These are phyloP conservation scores for Inga leiocalycina DNA, from an alignment of 306 rosid species.

Conservation along the genomic window DNA sequence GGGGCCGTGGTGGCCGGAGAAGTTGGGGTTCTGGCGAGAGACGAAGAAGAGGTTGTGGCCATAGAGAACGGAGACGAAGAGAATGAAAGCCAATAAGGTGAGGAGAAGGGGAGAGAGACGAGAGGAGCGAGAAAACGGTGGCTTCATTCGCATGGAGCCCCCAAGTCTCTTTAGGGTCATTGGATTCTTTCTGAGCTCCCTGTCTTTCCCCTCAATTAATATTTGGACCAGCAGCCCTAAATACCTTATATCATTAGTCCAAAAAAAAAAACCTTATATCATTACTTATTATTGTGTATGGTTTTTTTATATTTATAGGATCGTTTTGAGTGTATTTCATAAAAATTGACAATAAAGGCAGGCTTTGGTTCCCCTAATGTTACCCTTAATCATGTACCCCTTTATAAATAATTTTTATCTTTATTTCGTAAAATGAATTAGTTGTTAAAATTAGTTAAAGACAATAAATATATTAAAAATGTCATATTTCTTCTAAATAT, in stretches of 20 bases:
- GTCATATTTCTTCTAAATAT: too few relatives aligned
- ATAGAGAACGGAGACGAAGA: slow-evolving; percentile 76
- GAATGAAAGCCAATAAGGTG: slow-evolving; percentile 66
- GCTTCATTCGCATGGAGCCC: slow-evolving; percentile 57
- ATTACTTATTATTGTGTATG: neutral
- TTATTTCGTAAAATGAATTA: too few relatives aligned
- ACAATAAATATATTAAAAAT: too few relatives aligned
- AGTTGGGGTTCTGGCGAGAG: slow-evolving; percentile 62
- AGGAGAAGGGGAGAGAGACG: slow-evolving; percentile 80
- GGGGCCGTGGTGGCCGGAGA: slow-evolving; percentile 5
- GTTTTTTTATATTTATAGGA: neutral
- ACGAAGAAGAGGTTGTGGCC: slow-evolving; percentile 70
- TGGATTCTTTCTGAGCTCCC: neutral
- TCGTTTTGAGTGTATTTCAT: too few relatives aligned
- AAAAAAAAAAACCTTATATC: too few relatives aligned
- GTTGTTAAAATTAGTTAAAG: too few relatives aligned
- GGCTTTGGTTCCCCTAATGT: too few relatives aligned
- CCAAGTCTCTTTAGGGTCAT: neutral
- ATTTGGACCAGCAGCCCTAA: neutral
- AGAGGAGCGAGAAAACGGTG: slow-evolving; percentile 50
- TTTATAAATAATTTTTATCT: too few relatives aligned
- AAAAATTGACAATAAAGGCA: too few relatives aligned
- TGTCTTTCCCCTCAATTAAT: neutral
- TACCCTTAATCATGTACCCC: too few relatives aligned
- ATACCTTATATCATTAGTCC: neutral